Percentiles rank a stretch among this genome's conserved stretches.
Conservation (phyloP, 768 basidiomycete genomes). For the Leccinellum rugosiceps region DNA sequence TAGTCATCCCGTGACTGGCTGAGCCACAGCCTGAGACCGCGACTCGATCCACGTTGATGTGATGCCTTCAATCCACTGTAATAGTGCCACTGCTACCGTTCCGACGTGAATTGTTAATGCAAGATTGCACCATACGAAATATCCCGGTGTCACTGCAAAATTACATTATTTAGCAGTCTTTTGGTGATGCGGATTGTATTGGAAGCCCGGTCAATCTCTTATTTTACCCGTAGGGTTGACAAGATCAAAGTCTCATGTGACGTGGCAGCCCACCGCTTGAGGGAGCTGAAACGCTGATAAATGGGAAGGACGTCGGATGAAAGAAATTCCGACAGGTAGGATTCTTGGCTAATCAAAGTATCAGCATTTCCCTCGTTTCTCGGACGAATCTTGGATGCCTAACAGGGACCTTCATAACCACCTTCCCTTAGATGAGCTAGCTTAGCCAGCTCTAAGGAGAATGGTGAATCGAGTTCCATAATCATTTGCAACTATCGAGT, state of each 20-base stretch:
- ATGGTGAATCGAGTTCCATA: background rate
- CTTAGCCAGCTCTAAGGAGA: background rate
- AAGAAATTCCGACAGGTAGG: background rate
- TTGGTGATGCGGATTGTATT: background rate
- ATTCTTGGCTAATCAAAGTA: background rate
- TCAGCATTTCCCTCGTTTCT: no score
- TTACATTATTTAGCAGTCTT: no score
- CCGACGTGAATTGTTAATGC: no score
- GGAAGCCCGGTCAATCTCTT: background rate
- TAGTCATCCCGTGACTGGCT: background rate
- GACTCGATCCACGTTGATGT: no score
- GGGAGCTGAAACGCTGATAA: no score
- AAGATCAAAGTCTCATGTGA: background rate
- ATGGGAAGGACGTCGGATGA: background rate
- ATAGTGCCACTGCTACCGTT: no score
- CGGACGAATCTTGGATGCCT: no score
- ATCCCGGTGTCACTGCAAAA: background rate
- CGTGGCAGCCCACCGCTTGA: no score
- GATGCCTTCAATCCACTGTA: background rate
- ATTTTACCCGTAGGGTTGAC: background rate
- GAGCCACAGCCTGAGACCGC: no score
- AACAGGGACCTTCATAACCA: no score
- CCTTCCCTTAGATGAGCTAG: background rate
- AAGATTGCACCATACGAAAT: background rate
- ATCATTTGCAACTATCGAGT: background rate